Base-by-base conservation (phyloP, 352 stramenopile genomes). In the Phytopythium ostracodes region DNA sequence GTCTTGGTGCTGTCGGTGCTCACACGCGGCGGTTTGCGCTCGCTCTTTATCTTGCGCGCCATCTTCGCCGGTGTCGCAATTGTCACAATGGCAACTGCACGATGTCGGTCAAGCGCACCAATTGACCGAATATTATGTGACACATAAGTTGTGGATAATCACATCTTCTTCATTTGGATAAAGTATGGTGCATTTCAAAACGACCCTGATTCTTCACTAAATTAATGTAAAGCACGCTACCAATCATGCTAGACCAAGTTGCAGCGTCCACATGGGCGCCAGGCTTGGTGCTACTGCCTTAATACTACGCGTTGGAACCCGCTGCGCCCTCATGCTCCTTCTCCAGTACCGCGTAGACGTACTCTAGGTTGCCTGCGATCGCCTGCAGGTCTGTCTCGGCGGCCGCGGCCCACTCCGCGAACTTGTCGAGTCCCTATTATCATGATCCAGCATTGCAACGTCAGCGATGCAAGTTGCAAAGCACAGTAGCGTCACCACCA, bases 281-380 rank as follows among this genome's bases (percentile, higher is more conserved):
- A n/a, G n/a, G n/a, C n/a, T n/a, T n/a, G n/a, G n/a, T n/a, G n/a
- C n/a, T n/a, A 55, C 11, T 9, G 25, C 11, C 3, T 50, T 11
- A 50, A 15, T 38, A 25, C 54, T 36, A 38, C 35, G 38, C 53
- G 67, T 29, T 61, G 64, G 18, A 59, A 50, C 35, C 71, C 14
- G 62, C 50, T 22, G 53, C 51, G 4, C 17, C 40, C 40, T 75
- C 67, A 49, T 75, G 64, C 43, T 85, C 76, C 49, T 79, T 82
- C 60, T 91, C 79, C 42, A 91, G 69, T 42, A 91, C 81, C 15
- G 77, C 65, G 56, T 67, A 83, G 18, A 91, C 77, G 58, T 91
- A 89, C 62, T 91, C 81, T 27, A 88, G 64, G 38, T 91, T 91
- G 17, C 79, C 75, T 47, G 81, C 75, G 49, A 91, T 76, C 6